Evolutionary conservation across 106 monocot species (phyloP).

Genomic region (Amphibolis antarctica): DNA sequence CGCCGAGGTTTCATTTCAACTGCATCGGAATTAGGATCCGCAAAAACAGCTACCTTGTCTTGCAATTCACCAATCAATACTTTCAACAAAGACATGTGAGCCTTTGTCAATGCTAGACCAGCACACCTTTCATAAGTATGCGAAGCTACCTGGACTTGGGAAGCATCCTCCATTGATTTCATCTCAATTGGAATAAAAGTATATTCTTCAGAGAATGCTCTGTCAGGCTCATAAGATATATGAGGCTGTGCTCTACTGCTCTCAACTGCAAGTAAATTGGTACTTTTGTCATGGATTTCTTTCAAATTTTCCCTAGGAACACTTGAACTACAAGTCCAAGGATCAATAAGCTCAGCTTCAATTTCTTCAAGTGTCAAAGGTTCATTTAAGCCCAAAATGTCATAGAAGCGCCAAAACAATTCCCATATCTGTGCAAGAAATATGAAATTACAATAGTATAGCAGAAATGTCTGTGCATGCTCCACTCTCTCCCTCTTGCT

Average conservation of each 20-base stretch:
- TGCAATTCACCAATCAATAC: conserved; percentile 61
- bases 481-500: too few species aligned
- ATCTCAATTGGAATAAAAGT: conserved; percentile 52
- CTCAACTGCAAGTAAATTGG: conserved; percentile 18
- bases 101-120: conserved; percentile 52
- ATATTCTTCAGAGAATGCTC: conserved; percentile 9
- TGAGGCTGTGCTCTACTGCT: conserved; percentile 14
- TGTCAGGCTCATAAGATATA: conserved; percentile 19
- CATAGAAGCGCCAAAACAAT: conserved; percentile 76
- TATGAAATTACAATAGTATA: conserved; percentile 5
- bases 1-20: conserved; percentile 72
- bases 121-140: conserved; percentile 48
- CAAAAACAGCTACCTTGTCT: conserved; percentile 48
- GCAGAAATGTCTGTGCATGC: background rate
- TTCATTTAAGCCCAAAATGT: conserved; percentile 67
- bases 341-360: conserved; percentile 81
- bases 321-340: conserved; percentile 52
- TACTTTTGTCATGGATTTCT: conserved; percentile 16
- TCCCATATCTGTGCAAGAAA: conserved; percentile 69
- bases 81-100: conserved; percentile 65
- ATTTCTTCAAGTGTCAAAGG: conserved; percentile 65
- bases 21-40: conserved; percentile 65
- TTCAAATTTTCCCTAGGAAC: conserved; percentile 23
- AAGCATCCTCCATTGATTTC: conserved; percentile 39
- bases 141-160: conserved; percentile 41